Evolutionary conservation across 1,284 basidiomycete genomes (phyloP), one percentile per base, ranked within the genome.

Genomic region (Grifola frondosa): DNA sequence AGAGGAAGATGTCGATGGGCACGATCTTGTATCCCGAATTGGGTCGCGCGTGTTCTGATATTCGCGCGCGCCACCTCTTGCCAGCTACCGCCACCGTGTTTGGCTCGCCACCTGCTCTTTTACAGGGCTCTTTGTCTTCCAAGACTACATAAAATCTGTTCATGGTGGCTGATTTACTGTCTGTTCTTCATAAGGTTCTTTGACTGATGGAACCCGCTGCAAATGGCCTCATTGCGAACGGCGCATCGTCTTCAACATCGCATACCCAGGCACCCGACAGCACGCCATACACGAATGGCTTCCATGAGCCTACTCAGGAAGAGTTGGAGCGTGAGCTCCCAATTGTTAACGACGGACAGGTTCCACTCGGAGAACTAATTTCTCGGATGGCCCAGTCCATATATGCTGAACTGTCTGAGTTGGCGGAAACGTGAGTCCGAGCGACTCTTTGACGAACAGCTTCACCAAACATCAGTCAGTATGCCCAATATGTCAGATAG

Each of bases 401-500:
- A 53, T 95, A 91, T 65, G 83, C 88, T 25, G 88, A 92, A 55
- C 69, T 95, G 30, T 81, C 80, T 3, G 91, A 91, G 63, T 70
- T 91, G 59, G 81, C 86, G 35, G 92, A 95, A 70, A 94, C 90
- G 84, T 92, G 63, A 64, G 87, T 65, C 17, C 42, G 33, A 30
- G 23, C 48, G 36, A 24, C 31, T 21, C 51, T 36, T 48, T 39
- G 5, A 20, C 15, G 37, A 28, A 15, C 29, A 28, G 19, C 34
- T 46, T 46, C 29, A 48, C 40, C 12, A 13, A n/a, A 20, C 26
- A 31, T 30, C 30, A 35, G 58, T 6, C 53, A 92, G 90, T 22
- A 78, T 95, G 65, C 89, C 91, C 10, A 84, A 84, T 52, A 83
- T 88, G 74, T 84, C 88, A 11, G 90, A 93, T 59, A 70, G 71